Percentiles rank a stretch among this genome's conserved stretches.
Conservation (phyloP, 176 grass and related monocot genomes). For the Triticum monococcum region DNA sequence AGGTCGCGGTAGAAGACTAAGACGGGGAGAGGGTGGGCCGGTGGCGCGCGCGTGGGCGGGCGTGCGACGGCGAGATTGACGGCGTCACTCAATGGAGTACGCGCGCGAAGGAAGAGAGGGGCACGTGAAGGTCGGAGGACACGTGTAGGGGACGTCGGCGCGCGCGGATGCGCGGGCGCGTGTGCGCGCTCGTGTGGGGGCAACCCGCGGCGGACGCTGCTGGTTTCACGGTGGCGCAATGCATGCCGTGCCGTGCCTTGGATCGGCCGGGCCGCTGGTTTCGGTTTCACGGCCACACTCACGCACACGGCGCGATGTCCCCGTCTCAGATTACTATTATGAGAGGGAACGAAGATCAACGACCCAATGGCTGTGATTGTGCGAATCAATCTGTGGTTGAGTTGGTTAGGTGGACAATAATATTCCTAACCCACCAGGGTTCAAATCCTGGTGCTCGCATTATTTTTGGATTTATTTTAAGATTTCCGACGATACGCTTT, state of each 20-base stretch:
- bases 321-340: neutral
- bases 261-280: neutral
- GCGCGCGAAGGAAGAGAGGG: neutral
- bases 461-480: too few species aligned
- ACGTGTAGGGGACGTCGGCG: neutral
- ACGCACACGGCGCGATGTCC: neutral
- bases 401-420: too few species aligned
- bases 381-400: too few species aligned
- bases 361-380: neutral
- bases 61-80: constrained; percentile 18
- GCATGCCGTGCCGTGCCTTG: neutral
- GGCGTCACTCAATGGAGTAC: neutral
- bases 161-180: neutral
- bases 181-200: neutral
- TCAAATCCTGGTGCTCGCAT: too few species aligned
- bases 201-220: constrained; percentile 11
- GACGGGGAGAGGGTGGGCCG: neutral
- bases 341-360: neutral
- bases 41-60: neutral
- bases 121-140: constrained; percentile 7
- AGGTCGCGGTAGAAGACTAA: neutral
- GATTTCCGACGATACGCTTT: too few species aligned
- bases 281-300: neutral
- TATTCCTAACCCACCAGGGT: too few species aligned
- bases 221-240: neutral